Base-by-base conservation (phyloP, 331 rosid genomes). In the Acacia concinna region DNA sequence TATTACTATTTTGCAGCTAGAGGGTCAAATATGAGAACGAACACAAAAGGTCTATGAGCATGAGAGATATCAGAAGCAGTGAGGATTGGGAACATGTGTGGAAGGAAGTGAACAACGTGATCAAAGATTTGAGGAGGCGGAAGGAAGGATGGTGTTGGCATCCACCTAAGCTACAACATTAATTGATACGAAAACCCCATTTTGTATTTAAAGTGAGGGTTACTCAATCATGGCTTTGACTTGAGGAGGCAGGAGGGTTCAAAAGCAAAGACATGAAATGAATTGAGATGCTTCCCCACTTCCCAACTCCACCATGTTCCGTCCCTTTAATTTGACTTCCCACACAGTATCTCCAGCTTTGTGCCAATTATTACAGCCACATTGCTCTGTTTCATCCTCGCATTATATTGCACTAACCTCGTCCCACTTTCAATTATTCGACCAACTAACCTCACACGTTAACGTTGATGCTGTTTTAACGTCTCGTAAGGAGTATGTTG, bases 161-260 rank as follows among this genome's bases (percentile, higher is more conserved):
- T 82, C 83, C 82, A 86, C 87, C 84, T 34, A 81, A 83, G 86
- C 81, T 69, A 62, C 83, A 69, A 34, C 46, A 79, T 80, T 66
- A 51, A 37, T 59, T 67, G 57, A 38, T 38, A 2, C 49, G 46
- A 81, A 76, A 81, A 77, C 47, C 72, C 56, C 77, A 21, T 72
- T 23, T 75, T 75, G 15, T 75, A 57, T 66, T 23, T 70, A 82
- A 79, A 71, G 84, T 54, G n/a, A 25, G 4, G 41, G 37, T 68
- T 13, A 68, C 57, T 63, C 71, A 71, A 85, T 85, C 75, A 79
- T 75, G 38, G 41, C 75, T 75, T 82, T 85, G 84, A 79, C 86
- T 79, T 56, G 21, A 63, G 54, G n/a, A 49, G 23, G 57, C 23
- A 17, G 21, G 1, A 17, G 60, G 66, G 23, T 65, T 5, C 25